Percentiles rank a stretch among this genome's conserved stretches.
Evolutionary conservation across 1,139 yeast species (phyloP).

Genomic region (Eremothecium coryli): DNA sequence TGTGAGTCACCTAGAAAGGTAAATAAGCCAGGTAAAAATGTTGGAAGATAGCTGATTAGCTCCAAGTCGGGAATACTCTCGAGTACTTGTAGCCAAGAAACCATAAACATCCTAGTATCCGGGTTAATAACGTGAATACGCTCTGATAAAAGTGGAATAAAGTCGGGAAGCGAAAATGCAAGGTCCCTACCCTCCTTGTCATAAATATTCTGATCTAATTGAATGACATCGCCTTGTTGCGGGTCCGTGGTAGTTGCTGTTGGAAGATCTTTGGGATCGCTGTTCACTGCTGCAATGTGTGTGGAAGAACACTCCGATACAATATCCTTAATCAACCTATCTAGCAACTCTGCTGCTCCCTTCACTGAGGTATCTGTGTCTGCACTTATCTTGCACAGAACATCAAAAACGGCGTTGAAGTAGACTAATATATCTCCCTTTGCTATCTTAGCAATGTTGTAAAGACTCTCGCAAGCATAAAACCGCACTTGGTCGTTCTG

Average conservation of each 20-base stretch:
- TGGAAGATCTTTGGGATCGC: slow-evolving; percentile 38
- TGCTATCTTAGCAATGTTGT: slow-evolving; percentile 94
- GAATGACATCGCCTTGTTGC: slow-evolving; percentile 47
- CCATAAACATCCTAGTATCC: slow-evolving; percentile 80
- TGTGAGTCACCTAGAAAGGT: slow-evolving; percentile 76
- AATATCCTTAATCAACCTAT: slow-evolving; percentile 83
- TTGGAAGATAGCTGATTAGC: slow-evolving; percentile 76
- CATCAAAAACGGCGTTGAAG: slow-evolving; percentile 92
- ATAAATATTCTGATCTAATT: slow-evolving; percentile 46
- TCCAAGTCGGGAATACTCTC: slow-evolving; percentile 92
- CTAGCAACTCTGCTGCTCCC: slow-evolving; percentile 92
- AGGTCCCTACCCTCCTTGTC: slow-evolving; percentile 31
- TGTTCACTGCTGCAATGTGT: slow-evolving; percentile 72
- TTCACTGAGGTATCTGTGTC: slow-evolving; percentile 89
- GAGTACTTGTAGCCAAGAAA: slow-evolving; percentile 84
- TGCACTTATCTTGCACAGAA: slow-evolving; percentile 79
- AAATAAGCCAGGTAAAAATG: slow-evolving; percentile 77
- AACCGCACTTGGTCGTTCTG: slow-evolving; percentile 94
- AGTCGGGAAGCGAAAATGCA: slow-evolving; percentile 79
- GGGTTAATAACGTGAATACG: slow-evolving; percentile 90
- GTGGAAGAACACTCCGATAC: slow-evolving; percentile 92
- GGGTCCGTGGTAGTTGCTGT: slow-evolving; percentile 38
- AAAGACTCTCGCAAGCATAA: slow-evolving; percentile 93
- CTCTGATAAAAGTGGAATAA: slow-evolving; percentile 83
- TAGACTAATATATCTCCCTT: slow-evolving; percentile 86